Percentiles rank a stretch among this genome's conserved stretches.
phyloP scores from a whole-genome alignment of 164 flowering plant genomes.

The Dillenia turbinata region DNA sequence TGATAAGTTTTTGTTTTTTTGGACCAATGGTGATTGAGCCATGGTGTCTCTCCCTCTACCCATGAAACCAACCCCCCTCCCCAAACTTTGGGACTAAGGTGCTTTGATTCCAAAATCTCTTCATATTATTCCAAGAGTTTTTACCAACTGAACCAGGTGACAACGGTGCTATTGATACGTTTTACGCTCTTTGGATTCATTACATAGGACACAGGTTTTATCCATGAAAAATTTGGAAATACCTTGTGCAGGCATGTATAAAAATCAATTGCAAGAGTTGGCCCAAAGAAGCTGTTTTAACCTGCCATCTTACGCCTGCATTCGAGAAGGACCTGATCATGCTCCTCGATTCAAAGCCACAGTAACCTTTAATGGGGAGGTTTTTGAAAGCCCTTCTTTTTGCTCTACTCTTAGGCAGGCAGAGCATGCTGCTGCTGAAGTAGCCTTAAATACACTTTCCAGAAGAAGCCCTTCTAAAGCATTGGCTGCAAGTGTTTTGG shows the following conservation, averaged over 20 bases:
- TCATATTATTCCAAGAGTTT: too few relatives aligned
- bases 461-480: constrained; percentile 49
- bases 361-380: constrained; percentile 64
- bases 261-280: constrained; percentile 64
- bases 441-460: constrained; percentile 48
- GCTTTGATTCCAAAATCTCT: too few relatives aligned
- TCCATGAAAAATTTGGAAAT: too few relatives aligned
- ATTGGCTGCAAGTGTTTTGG: constrained; percentile 58
- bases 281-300: constrained; percentile 73
- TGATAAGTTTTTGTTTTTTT: too few relatives aligned
- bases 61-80: too few relatives aligned
- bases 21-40: too few relatives aligned
- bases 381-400: constrained; percentile 56
- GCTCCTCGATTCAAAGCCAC: constrained; percentile 72
- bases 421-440: constrained; percentile 68
- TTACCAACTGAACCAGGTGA: too few relatives aligned
- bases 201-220: too few relatives aligned
- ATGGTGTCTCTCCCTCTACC: too few relatives aligned
- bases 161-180: too few relatives aligned
- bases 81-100: too few relatives aligned
- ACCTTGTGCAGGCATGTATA: constrained; percentile 39
- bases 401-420: constrained; percentile 58
- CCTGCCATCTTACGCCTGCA: constrained; percentile 60
- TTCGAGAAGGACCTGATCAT: constrained; percentile 69
- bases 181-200: too few relatives aligned